Conservation (phyloP, 2,329 filamentous ascomycete species). For the Lasiodiplodia theobromae region DNA sequence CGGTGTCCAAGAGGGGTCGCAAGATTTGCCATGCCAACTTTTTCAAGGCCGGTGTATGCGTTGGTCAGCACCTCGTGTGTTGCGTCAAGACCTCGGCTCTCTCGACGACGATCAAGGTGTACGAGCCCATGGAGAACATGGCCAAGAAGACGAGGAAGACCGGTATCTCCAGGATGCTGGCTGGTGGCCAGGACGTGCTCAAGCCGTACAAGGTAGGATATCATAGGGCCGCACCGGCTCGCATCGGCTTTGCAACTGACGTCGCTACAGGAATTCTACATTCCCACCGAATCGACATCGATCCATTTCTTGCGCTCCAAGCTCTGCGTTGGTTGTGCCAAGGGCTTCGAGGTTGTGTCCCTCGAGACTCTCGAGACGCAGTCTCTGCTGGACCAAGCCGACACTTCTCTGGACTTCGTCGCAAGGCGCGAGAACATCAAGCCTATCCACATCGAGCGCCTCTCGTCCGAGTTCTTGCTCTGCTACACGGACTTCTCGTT, state of each 20-base stretch:
- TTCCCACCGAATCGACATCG: conserved; percentile 96
- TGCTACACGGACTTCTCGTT: conserved; percentile 99
- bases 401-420: conserved; percentile 97
- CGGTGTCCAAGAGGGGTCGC: conserved; percentile 83
- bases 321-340: conserved; percentile 92
- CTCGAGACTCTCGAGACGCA: conserved; percentile 98
- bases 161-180: conserved; percentile 95
- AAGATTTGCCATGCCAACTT: conserved; percentile 99
- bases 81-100: conserved; percentile 94
- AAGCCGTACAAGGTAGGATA: conserved; percentile 81
- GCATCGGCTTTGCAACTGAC: background rate
- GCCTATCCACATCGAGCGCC: conserved; percentile 95
- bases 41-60: conserved; percentile 95
- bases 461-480: conserved; percentile 95
- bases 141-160: conserved; percentile 95
- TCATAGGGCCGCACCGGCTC: background rate
- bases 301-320: conserved; percentile 98
- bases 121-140: conserved; percentile 94
- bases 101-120: conserved; percentile 98
- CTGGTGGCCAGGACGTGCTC: conserved; percentile 88
- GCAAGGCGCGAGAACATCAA: conserved; percentile 91
- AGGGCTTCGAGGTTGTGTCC: conserved; percentile 96
- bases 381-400: conserved; percentile 93
- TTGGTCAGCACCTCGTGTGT: conserved; percentile 92
- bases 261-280: conserved; percentile 84